Conservation (phyloP, 164 flowering plant species). For the Paratinospora sagittata region DNA sequence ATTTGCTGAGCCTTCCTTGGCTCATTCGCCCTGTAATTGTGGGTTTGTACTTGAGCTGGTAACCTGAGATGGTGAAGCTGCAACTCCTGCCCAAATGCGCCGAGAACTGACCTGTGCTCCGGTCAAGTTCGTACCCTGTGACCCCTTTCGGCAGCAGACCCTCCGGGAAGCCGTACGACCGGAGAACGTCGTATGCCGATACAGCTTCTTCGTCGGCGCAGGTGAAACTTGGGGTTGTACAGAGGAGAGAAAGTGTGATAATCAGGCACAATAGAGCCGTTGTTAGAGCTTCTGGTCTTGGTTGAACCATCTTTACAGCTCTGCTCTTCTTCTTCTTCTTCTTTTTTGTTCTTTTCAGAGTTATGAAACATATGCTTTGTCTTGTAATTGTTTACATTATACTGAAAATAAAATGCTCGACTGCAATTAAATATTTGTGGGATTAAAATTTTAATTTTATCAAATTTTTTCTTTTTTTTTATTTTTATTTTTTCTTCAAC, state of each 20-base stretch:
- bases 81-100: slow-evolving; percentile 40
- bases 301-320: background rate
- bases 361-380: too few species aligned
- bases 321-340: too few species aligned
- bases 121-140: slow-evolving; percentile 41
- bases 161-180: slow-evolving; percentile 39
- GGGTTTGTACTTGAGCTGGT: slow-evolving; percentile 41
- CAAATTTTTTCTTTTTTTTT: too few species aligned
- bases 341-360: too few species aligned
- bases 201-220: background rate
- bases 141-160: slow-evolving; percentile 63
- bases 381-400: too few species aligned
- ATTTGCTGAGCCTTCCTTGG: slow-evolving; percentile 25
- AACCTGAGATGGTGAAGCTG: slow-evolving; percentile 41
- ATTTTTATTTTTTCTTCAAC: too few species aligned
- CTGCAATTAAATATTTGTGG: too few species aligned
- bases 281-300: background rate
- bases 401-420: too few species aligned
- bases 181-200: slow-evolving; percentile 34
- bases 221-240: background rate
- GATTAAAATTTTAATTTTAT: too few species aligned
- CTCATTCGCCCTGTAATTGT: slow-evolving; percentile 42
- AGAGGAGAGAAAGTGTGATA: background rate
- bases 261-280: background rate
- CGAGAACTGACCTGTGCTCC: slow-evolving; percentile 44